Base-by-base conservation (phyloP, 768 basidiomycete genomes). In the Lepiota brunneoincarnata region DNA sequence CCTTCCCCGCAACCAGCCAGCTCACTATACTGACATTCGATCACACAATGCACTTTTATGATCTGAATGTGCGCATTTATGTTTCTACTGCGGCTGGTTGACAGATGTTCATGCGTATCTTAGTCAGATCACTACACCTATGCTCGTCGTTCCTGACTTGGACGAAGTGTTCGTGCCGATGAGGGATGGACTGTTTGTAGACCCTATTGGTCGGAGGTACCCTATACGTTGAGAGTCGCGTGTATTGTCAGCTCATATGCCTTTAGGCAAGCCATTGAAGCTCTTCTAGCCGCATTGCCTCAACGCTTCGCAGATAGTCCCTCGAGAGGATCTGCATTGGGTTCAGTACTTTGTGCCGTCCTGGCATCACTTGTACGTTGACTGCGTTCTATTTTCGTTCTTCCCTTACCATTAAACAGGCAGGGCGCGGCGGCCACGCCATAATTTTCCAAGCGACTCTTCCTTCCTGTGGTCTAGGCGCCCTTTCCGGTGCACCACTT, bases 151-250 rank as follows among this genome's bases (percentile, higher is more conserved):
- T 7, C 73, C 90, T 1, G 97, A 98, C 65, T 70, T 98, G 35
- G 88, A 93, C n/a, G 97, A 99, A 51, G 84, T 93, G 17, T 98
- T 95, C 69, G 69, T 90, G 1, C 97, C 97, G 0, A 67, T 93
- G 20, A 74, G 74, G 17, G 71, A 76, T 4, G 88, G 86, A 2
- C 73, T 95, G 37, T 89, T 98, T 56, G 93, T 87, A 9, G 79
- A 91, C 55, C 87, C 92, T 12, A 56, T 63, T 48, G 81, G 86
- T 56, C 86, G 84, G 42, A 79, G 86, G 91, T 93, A 58, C 57
- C 81, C 69, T 40, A 51, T 49, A 42, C 49, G 26, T 38, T 49
- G 47, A 5, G 39, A 49, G 15, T 14, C 14, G 9, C 23, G 18
- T 34, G 21, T 50, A 28, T 38, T 14, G 14, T 35, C 17, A 51